These are phyloP conservation scores for Coemansia sp. DNA, from an alignment of 192 early-diverging fungal genomes.

Conservation along the genomic window DNA sequence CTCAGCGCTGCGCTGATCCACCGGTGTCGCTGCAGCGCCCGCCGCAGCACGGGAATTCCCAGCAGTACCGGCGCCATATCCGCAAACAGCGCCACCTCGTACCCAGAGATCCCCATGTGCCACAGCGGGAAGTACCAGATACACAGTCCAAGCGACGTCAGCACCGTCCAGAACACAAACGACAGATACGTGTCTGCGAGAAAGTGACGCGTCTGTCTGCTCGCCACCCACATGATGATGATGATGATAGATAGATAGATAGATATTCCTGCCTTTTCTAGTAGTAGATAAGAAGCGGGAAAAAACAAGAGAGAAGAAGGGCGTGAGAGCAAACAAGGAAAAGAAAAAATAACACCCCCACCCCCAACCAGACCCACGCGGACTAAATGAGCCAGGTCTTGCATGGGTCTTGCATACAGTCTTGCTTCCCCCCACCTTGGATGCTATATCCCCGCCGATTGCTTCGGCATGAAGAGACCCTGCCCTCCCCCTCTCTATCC, in stretches of 20 bases:
- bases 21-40: slow-evolving; percentile 53
- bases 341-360: no score
- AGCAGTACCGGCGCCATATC: slow-evolving; percentile 59
- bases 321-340: no score
- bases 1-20: slow-evolving; percentile 58
- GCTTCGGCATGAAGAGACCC: no score
- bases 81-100: slow-evolving; percentile 67
- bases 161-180: slow-evolving; percentile 80
- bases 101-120: slow-evolving; percentile 83
- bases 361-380: no score
- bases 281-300: no score
- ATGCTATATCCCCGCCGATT: no score
- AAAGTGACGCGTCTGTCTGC: slow-evolving; percentile 42
- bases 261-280: no score
- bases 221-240: not conserved
- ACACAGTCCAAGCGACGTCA: slow-evolving; percentile 66
- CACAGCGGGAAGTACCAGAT: slow-evolving; percentile 83
- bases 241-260: not conserved
- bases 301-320: no score
- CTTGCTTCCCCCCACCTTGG: no score
- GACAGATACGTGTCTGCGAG: slow-evolving; percentile 66
- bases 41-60: slow-evolving; percentile 56
- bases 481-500: no score
- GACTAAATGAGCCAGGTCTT: no score
- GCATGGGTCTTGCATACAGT: no score